These are phyloP conservation scores for Phytophthora hybrid DNA, from an alignment of 352 stramenopile genomes.

Conservation along the genomic window DNA sequence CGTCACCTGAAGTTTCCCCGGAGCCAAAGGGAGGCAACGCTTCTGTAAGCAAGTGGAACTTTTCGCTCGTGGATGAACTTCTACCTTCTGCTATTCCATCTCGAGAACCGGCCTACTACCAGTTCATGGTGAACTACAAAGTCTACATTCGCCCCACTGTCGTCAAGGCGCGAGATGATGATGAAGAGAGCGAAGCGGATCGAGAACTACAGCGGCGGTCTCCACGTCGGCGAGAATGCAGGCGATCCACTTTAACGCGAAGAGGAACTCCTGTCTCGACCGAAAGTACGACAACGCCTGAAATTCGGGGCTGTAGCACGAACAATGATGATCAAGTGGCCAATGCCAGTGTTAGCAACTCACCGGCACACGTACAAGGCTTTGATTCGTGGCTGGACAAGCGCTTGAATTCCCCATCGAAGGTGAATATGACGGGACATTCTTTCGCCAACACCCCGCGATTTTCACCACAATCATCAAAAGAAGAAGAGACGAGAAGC, in stretches of 20 bases:
- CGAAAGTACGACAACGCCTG: not conserved
- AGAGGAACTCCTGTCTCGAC: not conserved
- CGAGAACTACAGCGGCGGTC: conserved; percentile 17
- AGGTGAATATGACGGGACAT: conserved; percentile 5
- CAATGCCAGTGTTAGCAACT: not conserved
- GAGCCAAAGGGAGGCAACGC: not conserved
- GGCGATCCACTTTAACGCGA: conserved; percentile 10
- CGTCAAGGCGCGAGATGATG: conserved; percentile 1
- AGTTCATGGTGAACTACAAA: conserved; percentile 71
- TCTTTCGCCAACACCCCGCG: conserved; percentile 17
- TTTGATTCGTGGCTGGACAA: conserved; percentile 55
- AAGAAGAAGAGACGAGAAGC: conserved; percentile 27
- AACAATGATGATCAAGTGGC: not conserved
- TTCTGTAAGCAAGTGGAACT: conserved; percentile 44
- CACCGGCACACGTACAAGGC: conserved; percentile 41
- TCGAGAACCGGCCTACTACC: conserved; percentile 53
- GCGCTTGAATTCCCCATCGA: conserved; percentile 20
- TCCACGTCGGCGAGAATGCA: conserved; percentile 12
- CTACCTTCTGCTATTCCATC: conserved; percentile 52
- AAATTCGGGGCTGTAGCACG: conserved; percentile 2
- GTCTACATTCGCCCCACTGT: conserved; percentile 40
- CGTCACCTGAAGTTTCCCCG: conserved; percentile 5
- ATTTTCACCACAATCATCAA: conserved; percentile 15
- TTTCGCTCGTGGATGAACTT: conserved; percentile 46
- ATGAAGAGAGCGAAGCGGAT: conserved; percentile 16